These are phyloP conservation scores for Trypethelium eluteriae DNA, from an alignment of 495 filamentous ascomycete species.

Conservation along the genomic window DNA sequence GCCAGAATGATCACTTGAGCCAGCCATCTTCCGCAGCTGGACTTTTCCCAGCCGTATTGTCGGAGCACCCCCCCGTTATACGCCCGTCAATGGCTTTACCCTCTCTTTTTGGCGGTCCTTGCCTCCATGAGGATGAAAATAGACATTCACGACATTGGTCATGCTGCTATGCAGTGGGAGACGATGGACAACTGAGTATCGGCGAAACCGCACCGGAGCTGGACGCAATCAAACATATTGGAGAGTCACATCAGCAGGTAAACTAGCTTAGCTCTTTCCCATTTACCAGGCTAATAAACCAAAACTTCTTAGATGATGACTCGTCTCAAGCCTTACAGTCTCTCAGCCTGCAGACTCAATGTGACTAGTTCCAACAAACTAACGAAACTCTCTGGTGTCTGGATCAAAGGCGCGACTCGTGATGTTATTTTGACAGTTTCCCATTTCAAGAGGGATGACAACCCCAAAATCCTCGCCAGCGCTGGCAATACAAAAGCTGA, in stretches of 20 bases:
- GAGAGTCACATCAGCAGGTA: background rate
- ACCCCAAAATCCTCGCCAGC: background rate
- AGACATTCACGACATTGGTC: background rate
- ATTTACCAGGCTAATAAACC: background rate
- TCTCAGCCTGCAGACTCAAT: background rate
- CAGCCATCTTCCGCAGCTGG: background rate
- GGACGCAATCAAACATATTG: background rate
- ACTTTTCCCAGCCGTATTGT: background rate
- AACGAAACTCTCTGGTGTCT: slow-evolving; percentile 3
- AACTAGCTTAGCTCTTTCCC: background rate
- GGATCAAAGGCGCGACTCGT: background rate
- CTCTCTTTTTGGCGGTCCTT: background rate
- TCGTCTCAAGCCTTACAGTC: slow-evolving; percentile 2
- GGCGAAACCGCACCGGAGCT: background rate
- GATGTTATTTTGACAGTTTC: background rate
- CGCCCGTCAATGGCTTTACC: background rate
- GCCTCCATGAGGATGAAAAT: background rate
- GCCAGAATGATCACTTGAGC: background rate
- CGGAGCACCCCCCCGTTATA: background rate
- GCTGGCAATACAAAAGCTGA: slow-evolving; percentile 2
- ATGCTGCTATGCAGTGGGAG: background rate
- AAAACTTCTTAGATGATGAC: slow-evolving; percentile 1
- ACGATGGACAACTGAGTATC: background rate
- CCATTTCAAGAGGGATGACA: background rate
- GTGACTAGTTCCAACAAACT: background rate